Percentiles rank a stretch among this genome's conserved stretches.
These are phyloP conservation scores for Geranium incanum DNA, from an alignment of 441 rosid species.

Conservation along the genomic window DNA sequence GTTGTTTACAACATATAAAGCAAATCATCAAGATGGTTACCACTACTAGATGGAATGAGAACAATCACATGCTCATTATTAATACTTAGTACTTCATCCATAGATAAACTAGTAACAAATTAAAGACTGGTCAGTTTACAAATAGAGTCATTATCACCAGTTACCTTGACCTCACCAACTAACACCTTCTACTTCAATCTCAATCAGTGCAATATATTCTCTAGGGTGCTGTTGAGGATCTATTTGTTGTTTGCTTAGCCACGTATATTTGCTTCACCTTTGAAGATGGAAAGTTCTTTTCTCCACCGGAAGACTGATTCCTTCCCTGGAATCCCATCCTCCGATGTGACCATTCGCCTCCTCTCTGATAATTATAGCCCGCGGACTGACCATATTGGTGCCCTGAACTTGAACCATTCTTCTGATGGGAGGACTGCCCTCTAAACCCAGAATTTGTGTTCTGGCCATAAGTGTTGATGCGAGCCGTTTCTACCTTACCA, in stretches of 20 bases:
- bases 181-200: neutral
- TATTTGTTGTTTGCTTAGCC: constrained; percentile 67
- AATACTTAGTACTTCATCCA: neutral
- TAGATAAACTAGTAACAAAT: neutral
- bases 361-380: constrained; percentile 43
- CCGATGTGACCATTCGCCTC: constrained; percentile 55
- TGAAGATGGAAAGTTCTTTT: constrained; percentile 50
- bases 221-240: constrained; percentile 29
- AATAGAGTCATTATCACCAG: neutral
- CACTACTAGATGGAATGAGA: too few relatives aligned
- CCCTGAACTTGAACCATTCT: constrained; percentile 30
- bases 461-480: constrained; percentile 27
- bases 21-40: too few relatives aligned
- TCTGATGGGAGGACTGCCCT: constrained; percentile 44
- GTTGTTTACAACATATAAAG: too few relatives aligned
- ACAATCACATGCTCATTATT: neutral
- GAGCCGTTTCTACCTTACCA: constrained; percentile 26
- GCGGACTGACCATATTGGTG: constrained; percentile 43
- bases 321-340: constrained; percentile 69
- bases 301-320: constrained; percentile 50
- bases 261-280: constrained; percentile 95
- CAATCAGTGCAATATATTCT: neutral
- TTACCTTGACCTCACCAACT: neutral
- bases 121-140: neutral
- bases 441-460: constrained; percentile 28